Evolutionary conservation across 2,329 filamentous ascomycete genomes (phyloP).

Genomic region (Cladosporium sp.): DNA sequence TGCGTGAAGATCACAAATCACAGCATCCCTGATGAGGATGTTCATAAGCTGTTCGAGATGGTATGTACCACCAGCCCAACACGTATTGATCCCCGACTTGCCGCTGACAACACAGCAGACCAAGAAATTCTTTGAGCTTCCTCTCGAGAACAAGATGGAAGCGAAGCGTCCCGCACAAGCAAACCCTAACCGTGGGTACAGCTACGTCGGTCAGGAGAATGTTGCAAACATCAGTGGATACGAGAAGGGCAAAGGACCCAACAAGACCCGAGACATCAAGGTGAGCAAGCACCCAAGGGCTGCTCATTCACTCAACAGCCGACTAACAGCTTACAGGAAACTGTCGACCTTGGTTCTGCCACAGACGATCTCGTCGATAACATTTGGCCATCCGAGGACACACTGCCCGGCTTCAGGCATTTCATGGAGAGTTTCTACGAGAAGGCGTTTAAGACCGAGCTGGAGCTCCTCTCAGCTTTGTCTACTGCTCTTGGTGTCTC

Average conservation of each 20-base stretch:
- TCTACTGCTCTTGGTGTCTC: not conserved
- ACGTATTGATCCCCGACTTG: not conserved
- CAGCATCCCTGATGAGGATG: not conserved
- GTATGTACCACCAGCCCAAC: not conserved
- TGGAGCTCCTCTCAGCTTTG: not conserved
- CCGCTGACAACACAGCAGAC: not conserved
- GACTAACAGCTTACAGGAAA: conserved; percentile 26
- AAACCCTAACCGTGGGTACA: conserved; percentile 22
- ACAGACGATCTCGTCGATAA: conserved; percentile 45
- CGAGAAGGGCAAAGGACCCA: not conserved
- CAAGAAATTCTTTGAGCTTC: conserved; percentile 55
- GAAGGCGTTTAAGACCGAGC: not conserved
- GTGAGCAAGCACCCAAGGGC: too few species aligned
- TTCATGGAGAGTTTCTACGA: not conserved
- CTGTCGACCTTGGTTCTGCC: conserved; percentile 48
- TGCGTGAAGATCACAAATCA: conserved; percentile 5
- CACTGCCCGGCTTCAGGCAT: conserved; percentile 45
- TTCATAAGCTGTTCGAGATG: not conserved
- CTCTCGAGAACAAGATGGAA: conserved; percentile 36
- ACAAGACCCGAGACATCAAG: conserved; percentile 6
- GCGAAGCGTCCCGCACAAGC: conserved; percentile 20
- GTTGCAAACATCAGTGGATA: conserved; percentile 12
- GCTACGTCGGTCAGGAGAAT: conserved; percentile 7
- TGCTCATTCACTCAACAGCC: not conserved
- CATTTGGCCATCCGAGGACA: conserved; percentile 48